A percentile compares a stretch with the other conserved stretches of the same genome.
Evolutionary conservation across 2,329 filamentous ascomycete genomes (phyloP).

Genomic region (Hypoxylon rubiginosum): DNA sequence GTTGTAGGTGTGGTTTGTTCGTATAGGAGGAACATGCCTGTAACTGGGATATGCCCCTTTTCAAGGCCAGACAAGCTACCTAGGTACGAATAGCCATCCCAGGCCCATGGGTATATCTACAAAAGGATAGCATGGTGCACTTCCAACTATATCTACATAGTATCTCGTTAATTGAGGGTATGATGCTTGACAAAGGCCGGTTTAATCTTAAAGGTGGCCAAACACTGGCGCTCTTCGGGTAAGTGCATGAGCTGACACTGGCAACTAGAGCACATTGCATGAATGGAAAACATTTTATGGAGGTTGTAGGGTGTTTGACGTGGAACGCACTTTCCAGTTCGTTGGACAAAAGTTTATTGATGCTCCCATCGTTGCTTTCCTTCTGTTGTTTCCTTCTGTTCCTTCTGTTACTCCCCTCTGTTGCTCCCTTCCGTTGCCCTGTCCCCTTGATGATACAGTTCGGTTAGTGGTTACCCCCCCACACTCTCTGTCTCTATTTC

Average conservation of each 20-base stretch:
- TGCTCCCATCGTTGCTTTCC: no score
- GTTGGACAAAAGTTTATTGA: background rate
- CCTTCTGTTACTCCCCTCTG: background rate
- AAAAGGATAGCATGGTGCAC: no score
- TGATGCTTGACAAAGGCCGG: background rate
- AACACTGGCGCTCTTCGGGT: background rate
- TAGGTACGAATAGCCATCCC: no score
- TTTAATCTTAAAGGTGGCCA: background rate
- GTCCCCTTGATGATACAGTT: background rate
- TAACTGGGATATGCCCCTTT: no score
- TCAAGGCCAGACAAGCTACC: no score
- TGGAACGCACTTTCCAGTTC: background rate
- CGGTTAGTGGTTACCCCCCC: background rate
- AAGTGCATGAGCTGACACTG: background rate
- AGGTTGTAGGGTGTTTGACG: background rate
- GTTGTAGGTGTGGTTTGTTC: no score
- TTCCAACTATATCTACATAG: no score
- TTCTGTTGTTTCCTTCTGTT: no score
- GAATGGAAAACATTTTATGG: background rate
- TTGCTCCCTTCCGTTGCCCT: background rate
- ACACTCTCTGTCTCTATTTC: background rate
- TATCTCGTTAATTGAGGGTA: background rate
- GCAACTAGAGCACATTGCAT: background rate
- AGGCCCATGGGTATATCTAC: no score
- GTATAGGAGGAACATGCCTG: no score